phyloP scores from a whole-genome alignment of 345 rosid species.

The Luvunga scandens region DNA sequence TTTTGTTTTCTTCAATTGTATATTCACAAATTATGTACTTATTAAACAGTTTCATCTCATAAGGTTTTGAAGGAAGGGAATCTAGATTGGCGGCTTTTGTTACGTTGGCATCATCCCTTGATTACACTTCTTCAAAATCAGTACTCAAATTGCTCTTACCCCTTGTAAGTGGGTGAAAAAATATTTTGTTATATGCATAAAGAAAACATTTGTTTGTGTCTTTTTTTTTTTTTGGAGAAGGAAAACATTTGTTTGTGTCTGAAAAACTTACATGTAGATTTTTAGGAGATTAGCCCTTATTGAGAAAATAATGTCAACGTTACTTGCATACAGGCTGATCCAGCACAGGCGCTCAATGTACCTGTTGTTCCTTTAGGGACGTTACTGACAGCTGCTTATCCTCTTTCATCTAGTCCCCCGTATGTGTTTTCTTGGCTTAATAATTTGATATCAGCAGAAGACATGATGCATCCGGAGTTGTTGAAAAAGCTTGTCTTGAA shows the following conservation, averaged over 20 bases:
- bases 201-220: too few species aligned
- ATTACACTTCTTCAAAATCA: conserved; percentile 83
- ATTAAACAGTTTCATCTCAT: conserved; percentile 15
- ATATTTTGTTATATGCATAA: neutral
- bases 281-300: conserved; percentile 5
- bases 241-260: conserved; percentile 16
- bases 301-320: conserved; percentile 15
- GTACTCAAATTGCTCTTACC: conserved; percentile 85
- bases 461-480: conserved; percentile 97
- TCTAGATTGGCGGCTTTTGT: conserved; percentile 66
- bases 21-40: neutral
- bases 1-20: neutral
- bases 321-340: conserved; percentile 71
- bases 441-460: conserved; percentile 75
- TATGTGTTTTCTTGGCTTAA: conserved; percentile 86
- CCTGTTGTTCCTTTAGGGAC: conserved; percentile 95
- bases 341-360: conserved; percentile 90
- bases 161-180: conserved; percentile 52
- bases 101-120: conserved; percentile 89
- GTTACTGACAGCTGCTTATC: conserved; percentile 76
- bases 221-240: too few species aligned
- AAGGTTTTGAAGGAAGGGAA: conserved; percentile 77
- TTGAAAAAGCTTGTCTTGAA: conserved; percentile 86
- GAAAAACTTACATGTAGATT: conserved; percentile 2
- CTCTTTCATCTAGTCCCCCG: conserved; percentile 81